Evolutionary conservation across 1,284 basidiomycete genomes (phyloP), one percentile per base, ranked within the genome.

Genomic region (Rhodotorula sp.): DNA sequence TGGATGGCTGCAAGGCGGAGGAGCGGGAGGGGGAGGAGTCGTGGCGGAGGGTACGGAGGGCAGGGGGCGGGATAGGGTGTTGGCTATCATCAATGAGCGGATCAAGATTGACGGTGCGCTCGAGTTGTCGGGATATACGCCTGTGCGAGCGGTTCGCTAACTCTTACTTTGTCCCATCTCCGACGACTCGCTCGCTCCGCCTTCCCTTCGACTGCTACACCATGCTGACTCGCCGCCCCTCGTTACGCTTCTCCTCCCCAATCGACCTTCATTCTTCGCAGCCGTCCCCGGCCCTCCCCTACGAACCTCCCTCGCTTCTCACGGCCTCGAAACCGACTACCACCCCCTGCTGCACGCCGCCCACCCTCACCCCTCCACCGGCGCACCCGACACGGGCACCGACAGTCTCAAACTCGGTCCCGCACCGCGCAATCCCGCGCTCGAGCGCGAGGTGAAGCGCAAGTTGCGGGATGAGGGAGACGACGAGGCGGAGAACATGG

Each of bases 1-100:
- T 13, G 94, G 94, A 48, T 99, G 96, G 96, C 82, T 99, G 64
- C 96, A 91, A 26, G 92, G 94, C 79, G 92, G 92, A 46, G 87
- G 68, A 89, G 26, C 91, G 92, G 64, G 76, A 81, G 74, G 40
- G 2, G 40, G 40, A 44, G 40, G 40, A 6, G 40, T 44, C 7
- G 40, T 44, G 8, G 40, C 40, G 85, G 88, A 31, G 88, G 89
- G 90, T 75, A 84, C 73, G 0, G 89, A 70, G 89, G 90, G 46
- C 82, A 91, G 76, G 85, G 91, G 64, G 76, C 80, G 81, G 76
- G 79, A 85, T 69, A 88, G 92, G 15, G 89, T 98, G 69, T 89
- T 97, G 86, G 87, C 89, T 59, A 92, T 99, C 56, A 89, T 99
- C 62, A 96, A 97, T 80, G 94, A 94, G 79, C 88, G 94, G 76